Base-by-base conservation (phyloP, 140 eudicot species). In the Erigeron philadelphicus region DNA sequence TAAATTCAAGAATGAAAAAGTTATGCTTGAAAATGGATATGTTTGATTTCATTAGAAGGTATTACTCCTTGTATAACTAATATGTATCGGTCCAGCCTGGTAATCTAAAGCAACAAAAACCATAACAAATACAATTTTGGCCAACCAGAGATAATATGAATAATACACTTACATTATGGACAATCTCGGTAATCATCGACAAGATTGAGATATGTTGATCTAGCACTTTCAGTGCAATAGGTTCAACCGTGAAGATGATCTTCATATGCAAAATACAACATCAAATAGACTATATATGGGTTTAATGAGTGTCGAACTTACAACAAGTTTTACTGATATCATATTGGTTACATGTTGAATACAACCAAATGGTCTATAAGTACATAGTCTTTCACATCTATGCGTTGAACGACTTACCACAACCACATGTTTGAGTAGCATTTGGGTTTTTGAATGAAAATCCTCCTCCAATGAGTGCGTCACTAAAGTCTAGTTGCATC, bases 401-500 rank as follows among this genome's bases (percentile, higher is more conserved):
- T 0, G 99, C 90, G 9, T 88, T 84, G 74, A 94, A 94, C 67
- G 99, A 94, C 87, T 94, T 94, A 5, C 99, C 99, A 80, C 99
- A 94, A 19, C 99, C 95, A 76, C 99, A 94, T 19, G 99, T 94
- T 76, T 94, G 95, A 15, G 97, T 84, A 59, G 97, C 99, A 81
- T 94, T 94, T 15, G 99, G 99, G 78, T 94, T 94, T 81, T 83
- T 83, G 74, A 94, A 89, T 16, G 90, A 82, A 76, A 94, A 94
- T 42, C 98, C 99, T 66, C 97, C 99, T 11, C 97, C 99, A 13
- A 94, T 94, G 65, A 94, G 91, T 46, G 99, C 99, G 85, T 94
- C 97, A 60, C 97, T 94, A 74, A 81, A 94, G 80, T 94, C 99
- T 31, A 94, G 78, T 66, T 94, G 95, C 99, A 94, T 94, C 68